Evolutionary conservation across 768 basidiomycete species (phyloP).

Genomic region (Chiua virens): DNA sequence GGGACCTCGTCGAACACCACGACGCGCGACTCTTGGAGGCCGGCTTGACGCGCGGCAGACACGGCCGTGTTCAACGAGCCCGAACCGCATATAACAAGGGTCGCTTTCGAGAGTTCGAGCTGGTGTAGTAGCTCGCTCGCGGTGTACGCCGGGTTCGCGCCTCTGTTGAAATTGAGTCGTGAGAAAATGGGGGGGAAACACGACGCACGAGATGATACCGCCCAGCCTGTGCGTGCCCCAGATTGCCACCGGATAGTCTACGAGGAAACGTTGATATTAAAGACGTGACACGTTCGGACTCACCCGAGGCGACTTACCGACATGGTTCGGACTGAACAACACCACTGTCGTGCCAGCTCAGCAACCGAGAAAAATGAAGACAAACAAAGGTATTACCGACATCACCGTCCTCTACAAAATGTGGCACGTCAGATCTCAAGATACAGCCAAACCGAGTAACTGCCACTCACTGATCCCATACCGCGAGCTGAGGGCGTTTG

Average conservation of each 20-base stretch:
- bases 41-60: slow-evolving; percentile 29
- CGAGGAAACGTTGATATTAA: not conserved
- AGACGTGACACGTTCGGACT: not conserved
- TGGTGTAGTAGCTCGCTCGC: slow-evolving; percentile 34
- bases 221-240: slow-evolving; percentile 65
- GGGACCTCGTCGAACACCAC: slow-evolving; percentile 24
- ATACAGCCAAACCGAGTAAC: not conserved
- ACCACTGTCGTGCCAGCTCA: slow-evolving; percentile 43
- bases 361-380: slow-evolving; percentile 1
- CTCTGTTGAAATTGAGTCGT: slow-evolving; percentile 12
- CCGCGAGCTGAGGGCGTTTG: slow-evolving; percentile 50
- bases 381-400: slow-evolving; percentile 44
- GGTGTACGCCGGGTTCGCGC: slow-evolving; percentile 38
- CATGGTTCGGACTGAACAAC: slow-evolving; percentile 62
- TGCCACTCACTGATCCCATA: slow-evolving; percentile 46
- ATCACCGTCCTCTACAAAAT: slow-evolving; percentile 45
- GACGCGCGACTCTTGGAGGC: slow-evolving; percentile 31
- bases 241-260: slow-evolving; percentile 55
- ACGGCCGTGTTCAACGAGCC: slow-evolving; percentile 27
- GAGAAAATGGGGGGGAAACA: not conserved
- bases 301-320: slow-evolving; percentile 40
- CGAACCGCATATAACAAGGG: slow-evolving; percentile 33
- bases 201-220: slow-evolving; percentile 54
- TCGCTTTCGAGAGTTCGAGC: slow-evolving; percentile 24
- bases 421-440: not conserved